Base-by-base conservation (phyloP, 2,329 filamentous ascomycete species). In the Septoria petroselini region DNA sequence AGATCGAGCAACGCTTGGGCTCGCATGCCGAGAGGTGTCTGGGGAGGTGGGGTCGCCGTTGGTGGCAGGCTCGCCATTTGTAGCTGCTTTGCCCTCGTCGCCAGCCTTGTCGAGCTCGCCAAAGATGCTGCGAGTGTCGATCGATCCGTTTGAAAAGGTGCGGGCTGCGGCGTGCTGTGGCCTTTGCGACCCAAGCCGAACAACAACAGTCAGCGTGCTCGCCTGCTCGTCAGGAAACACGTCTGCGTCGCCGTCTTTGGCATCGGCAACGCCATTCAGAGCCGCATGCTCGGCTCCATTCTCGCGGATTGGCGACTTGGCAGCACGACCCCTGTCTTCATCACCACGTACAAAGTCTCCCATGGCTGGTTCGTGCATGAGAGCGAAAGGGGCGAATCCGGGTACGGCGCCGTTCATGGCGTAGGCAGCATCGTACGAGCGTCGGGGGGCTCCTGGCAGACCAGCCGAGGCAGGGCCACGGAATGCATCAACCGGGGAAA, bases 71-170 rank as follows among this genome's bases (percentile, higher is more conserved):
- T 66, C 64, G 49, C 69, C 71, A 54, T 70, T 70, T 34, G 58
- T 60, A 31, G 60, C 59, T 29, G 67, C 57, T 61, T 71, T 70
- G 49, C 63, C 65, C 33, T 70, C 66, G 4, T 59, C 53, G 14
- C 27, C 34, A n/a, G 55, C n/a, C 52, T 62, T 61, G 48, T 62
- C 56, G 60, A 75, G 61, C 63, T 78, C 74, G 55, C 74, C 71
- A 61, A 71, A 69, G 63, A 77, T 73, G 59, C 69, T 72, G 65
- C 70, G 73, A 61, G 72, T 73, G 68, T 82, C 74, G 66, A 81
- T 75, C 41, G 73, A 78, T 55, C 76, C 73, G 65, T 80, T 78
- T 54, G 77, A 78, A 66, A 78, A 79, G 15, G 75, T 78, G 65
- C 74, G 71, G 15, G 70, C 70, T 18, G 70, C 68, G 31, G 68